phyloP scores from a whole-genome alignment of 2,329 filamentous ascomycete species.

The Penicillium sp. region DNA sequence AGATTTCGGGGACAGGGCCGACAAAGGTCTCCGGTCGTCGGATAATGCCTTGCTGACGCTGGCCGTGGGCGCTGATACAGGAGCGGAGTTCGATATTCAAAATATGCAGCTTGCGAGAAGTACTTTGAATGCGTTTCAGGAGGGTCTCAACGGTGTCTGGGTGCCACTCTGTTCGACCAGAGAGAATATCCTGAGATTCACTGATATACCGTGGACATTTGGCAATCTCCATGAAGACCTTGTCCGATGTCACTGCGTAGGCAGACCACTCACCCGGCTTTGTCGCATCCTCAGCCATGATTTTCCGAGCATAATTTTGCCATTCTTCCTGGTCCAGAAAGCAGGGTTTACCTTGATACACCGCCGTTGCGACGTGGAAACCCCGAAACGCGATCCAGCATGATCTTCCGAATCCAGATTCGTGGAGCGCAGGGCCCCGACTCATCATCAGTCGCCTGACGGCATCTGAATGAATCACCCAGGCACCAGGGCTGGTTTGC shows the following conservation, averaged over 20 bases:
- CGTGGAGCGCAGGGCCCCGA: slow-evolving; percentile 36
- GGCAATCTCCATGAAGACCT: slow-evolving; percentile 32
- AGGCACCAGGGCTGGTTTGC: slow-evolving; percentile 39
- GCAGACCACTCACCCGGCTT: slow-evolving; percentile 30
- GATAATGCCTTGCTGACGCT: slow-evolving; percentile 29
- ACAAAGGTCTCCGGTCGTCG: slow-evolving; percentile 27
- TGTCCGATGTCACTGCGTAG: slow-evolving; percentile 28
- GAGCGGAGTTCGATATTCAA: slow-evolving; percentile 19
- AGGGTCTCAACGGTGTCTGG: slow-evolving; percentile 6
- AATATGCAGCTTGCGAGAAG: slow-evolving; percentile 12
- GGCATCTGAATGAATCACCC: slow-evolving; percentile 43
- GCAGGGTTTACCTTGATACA: slow-evolving; percentile 38
- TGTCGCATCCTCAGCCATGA: slow-evolving; percentile 30
- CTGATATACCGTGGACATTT: slow-evolving; percentile 35
- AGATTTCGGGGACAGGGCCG: slow-evolving; percentile 28
- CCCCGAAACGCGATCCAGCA: slow-evolving; percentile 44
- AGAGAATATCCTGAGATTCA: slow-evolving; percentile 23
- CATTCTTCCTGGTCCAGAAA: slow-evolving; percentile 42
- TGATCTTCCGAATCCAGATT: slow-evolving; percentile 36
- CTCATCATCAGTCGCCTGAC: slow-evolving; percentile 40
- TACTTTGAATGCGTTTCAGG: slow-evolving; percentile 21
- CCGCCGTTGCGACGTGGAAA: slow-evolving; percentile 40
- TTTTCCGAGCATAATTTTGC: slow-evolving; percentile 30
- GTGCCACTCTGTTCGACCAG: neutral
- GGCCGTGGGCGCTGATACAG: slow-evolving; percentile 26